A percentile compares a stretch with the other conserved stretches of the same genome.
Evolutionary conservation across 1,284 basidiomycete genomes (phyloP).

Genomic region (Ustilago bromivora): DNA sequence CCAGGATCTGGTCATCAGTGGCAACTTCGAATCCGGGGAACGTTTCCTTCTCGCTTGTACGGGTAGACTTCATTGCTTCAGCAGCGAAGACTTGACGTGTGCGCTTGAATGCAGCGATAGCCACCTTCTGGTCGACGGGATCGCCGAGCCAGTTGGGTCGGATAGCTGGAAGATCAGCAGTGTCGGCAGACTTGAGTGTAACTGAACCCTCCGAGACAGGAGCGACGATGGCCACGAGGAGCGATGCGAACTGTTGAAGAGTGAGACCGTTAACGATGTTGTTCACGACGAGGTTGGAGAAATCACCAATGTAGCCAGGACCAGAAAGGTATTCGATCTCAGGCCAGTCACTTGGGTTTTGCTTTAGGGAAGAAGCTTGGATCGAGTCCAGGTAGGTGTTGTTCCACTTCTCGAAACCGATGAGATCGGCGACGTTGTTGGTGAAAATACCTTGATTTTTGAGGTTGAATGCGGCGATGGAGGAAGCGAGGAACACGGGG

Average conservation of each 20-base stretch:
- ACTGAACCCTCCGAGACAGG: constrained; percentile 70
- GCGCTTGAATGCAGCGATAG: constrained; percentile 48
- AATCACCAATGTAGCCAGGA: constrained; percentile 56
- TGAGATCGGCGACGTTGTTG: constrained; percentile 58
- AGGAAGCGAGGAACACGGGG: constrained; percentile 43
- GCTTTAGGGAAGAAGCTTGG: constrained; percentile 32
- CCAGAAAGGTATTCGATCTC: constrained; percentile 56
- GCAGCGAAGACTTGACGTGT: constrained; percentile 64
- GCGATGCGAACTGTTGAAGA: constrained; percentile 44
- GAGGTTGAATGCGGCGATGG: constrained; percentile 40
- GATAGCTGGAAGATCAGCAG: constrained; percentile 71
- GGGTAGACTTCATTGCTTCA: constrained; percentile 68
- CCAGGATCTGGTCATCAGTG: constrained; percentile 71
- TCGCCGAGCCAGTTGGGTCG: constrained; percentile 68
- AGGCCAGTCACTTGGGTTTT: constrained; percentile 53
- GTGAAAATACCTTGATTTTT: constrained; percentile 50
- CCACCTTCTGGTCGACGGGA: constrained; percentile 67
- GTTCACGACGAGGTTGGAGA: constrained; percentile 40
- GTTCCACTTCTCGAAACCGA: constrained; percentile 55
- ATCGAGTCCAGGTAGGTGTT: constrained; percentile 38
- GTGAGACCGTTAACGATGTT: constrained; percentile 38
- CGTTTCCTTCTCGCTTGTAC: constrained; percentile 68
- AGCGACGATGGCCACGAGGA: constrained; percentile 53
- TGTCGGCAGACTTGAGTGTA: constrained; percentile 68
- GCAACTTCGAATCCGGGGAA: constrained; percentile 57